Percentiles rank a stretch among this genome's conserved stretches.
Conservation (phyloP, 1,284 basidiomycete species). For the Ustanciosporium gigantosporum region DNA sequence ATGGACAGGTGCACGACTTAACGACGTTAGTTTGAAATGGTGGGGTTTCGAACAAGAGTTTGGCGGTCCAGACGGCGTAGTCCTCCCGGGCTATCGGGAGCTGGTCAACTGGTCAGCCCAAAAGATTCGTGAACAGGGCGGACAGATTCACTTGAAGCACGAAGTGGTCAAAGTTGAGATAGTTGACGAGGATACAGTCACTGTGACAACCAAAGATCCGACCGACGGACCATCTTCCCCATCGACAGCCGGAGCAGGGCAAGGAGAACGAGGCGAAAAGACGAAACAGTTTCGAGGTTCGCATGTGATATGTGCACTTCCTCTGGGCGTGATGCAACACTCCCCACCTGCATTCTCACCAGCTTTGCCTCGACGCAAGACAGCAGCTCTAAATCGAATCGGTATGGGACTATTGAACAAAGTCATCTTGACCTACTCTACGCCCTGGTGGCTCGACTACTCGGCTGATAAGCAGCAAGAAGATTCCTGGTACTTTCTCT, state of each 20-base stretch:
- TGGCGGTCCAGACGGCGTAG: slow-evolving; percentile 6
- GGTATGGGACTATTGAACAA: slow-evolving; percentile 10
- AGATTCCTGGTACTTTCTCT: background rate
- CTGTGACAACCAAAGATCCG: background rate
- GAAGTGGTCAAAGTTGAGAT: background rate
- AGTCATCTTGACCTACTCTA: slow-evolving; percentile 4
- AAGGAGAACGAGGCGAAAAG: background rate
- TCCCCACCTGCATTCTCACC: background rate
- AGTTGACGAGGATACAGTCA: background rate
- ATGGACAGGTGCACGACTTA: slow-evolving; percentile 11
- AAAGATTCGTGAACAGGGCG: background rate
- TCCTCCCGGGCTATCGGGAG: slow-evolving; percentile 2
- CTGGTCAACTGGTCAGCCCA: slow-evolving; percentile 6
- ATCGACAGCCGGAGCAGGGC: no score
- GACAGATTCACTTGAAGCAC: background rate
- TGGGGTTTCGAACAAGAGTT: slow-evolving; percentile 16
- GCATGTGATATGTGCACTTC: slow-evolving; percentile 3
- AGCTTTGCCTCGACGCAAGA: background rate
- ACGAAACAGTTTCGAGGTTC: background rate
- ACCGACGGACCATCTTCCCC: no score
- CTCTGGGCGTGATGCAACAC: slow-evolving; percentile 3
- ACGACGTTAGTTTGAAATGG: slow-evolving; percentile 5
- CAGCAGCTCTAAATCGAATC: background rate
- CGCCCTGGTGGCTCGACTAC: slow-evolving; percentile 3
- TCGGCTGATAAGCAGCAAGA: background rate